Base-by-base conservation (phyloP, 2,329 filamentous ascomycete species). In the Hymenoscyphus scutula region DNA sequence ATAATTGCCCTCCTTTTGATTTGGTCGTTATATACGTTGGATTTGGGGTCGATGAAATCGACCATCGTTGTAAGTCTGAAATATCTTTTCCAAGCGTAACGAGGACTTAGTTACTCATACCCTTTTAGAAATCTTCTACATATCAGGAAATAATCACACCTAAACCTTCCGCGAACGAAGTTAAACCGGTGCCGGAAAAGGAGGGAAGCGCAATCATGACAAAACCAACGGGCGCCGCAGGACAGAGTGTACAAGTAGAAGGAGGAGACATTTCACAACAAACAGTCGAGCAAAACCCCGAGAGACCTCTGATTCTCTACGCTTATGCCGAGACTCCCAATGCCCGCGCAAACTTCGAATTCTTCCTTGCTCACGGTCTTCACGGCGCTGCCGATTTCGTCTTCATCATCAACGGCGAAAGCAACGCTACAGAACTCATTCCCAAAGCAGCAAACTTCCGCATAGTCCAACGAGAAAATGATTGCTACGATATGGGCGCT, bases 381-480 rank as follows among this genome's bases (percentile, higher is more conserved):
- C 69, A 70, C 55, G 61, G 53, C n/a, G 51, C 60, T 1, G 69
- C 69, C 6, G 69, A 70, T 48, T 70, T 69, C 23, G 38, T 70
- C n/a, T 70, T 70, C 56, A 62, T 70, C 48, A 30, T 70, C 11
- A 70, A 70, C 45, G 69, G 69, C 17, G 62, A 66, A 17, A 64
- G 68, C 2, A 48, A 64, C 29, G 62, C 59, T 1, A 58, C 38
- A 6, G 23, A 54, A 5, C 8, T 63, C 4, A 64, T 70, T 5
- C 67, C 67, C 3, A 27, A 61, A n/a, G 54, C 59, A 29, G 23
- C 58, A 1, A 68, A 70, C 58, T 62, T 70, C n/a, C 48, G 59
- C 55, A 34, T 65, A 37, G 51, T 68, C n/a, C 48, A 63, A 38
- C 58, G 67, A 34, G 53, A 59, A 15, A 70, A 70, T 41, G 59